Evolutionary conservation across 306 rosid species (phyloP), one percentile per base, ranked within the genome.

Genomic region (Dalbergia cultrata): DNA sequence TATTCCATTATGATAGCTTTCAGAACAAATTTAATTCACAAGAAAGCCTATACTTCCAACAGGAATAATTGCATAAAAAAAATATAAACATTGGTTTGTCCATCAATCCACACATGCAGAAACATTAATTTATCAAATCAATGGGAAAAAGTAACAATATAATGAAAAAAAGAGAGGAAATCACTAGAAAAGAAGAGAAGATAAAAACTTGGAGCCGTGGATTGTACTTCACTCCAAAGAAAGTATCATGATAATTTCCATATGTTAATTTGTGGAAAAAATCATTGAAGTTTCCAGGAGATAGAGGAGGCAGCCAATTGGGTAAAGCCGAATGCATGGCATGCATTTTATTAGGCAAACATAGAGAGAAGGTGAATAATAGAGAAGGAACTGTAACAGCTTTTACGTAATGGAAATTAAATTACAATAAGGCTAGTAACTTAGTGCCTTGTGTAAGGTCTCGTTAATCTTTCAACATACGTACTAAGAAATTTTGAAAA

Each of bases 221-320:
- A 76, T 85, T 85, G 63, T 65, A 85, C 85, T 81, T 66, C 83
- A 85, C 85, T 85, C 80, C 66, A 70, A 56, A 58, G 60, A 62
- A 84, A 80, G 72, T 64, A 65, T 64, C 17, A 63, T 66, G 61
- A 41, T 68, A 79, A 70, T 76, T 80, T 57, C 67, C 52, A 13
- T 66, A 35, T 72, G 13, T 63, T 63, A 33, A 53, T 65, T 1
- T 33, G 75, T 57, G 75, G 45, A 47, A 59, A 35, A 64, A 34
- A 77, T 47, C 13, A 72, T 75, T 34, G 73, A 82, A 66, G 54
- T 4, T 37, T 37, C 7, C 35, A 41, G 17, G 44, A 63, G 68
- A 76, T 59, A 22, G 41, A 21, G 22, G 10, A 49, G 59, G 37
- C n/a, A 45, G 8, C 61, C 79, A 74, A 33, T 58, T 31, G 61